Conservation (phyloP, 345 rosid genomes). For the Iberis pinnata region DNA sequence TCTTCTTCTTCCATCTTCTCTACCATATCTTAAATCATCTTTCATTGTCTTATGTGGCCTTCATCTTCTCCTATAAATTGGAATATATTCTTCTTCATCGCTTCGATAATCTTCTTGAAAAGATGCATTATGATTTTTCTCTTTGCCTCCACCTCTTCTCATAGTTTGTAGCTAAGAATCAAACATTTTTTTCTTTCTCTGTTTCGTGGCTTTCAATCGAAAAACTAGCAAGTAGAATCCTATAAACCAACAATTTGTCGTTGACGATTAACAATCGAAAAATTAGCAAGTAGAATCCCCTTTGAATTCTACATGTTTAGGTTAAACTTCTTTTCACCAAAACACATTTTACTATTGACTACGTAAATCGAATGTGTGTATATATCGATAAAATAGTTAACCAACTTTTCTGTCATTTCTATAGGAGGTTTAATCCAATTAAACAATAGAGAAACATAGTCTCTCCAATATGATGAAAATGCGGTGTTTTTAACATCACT, state of each 20-base stretch:
- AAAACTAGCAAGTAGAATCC: neutral
- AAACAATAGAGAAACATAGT: slow-evolving; percentile 91
- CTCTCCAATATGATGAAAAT: slow-evolving; percentile 81
- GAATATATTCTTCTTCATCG: slow-evolving; percentile 59
- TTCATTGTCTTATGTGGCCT: slow-evolving; percentile 55
- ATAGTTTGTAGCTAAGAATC: slow-evolving; percentile 12
- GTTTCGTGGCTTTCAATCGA: too few relatives aligned
- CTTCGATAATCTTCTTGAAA: slow-evolving; percentile 44
- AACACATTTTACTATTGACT: slow-evolving; percentile 3
- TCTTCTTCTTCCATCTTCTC: slow-evolving; percentile 30
- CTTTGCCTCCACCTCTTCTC: slow-evolving; percentile 65
- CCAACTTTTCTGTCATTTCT: too few relatives aligned
- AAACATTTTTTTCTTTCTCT: slow-evolving; percentile 17
- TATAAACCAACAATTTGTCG: too few relatives aligned
- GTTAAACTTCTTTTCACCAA: too few relatives aligned
- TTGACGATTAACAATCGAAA: too few relatives aligned
- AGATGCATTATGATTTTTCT: slow-evolving; percentile 48
- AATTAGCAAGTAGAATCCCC: too few relatives aligned
- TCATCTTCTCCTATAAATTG: slow-evolving; percentile 51
- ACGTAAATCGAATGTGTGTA: too few relatives aligned
- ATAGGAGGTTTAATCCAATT: slow-evolving; percentile 80
- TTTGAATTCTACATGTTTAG: too few relatives aligned
- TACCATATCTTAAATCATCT: slow-evolving; percentile 32
- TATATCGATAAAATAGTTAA: neutral
- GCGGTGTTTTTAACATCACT: slow-evolving; percentile 82